phyloP scores from a whole-genome alignment of 1,284 basidiomycete genomes.

The Tylopilus sp. region DNA sequence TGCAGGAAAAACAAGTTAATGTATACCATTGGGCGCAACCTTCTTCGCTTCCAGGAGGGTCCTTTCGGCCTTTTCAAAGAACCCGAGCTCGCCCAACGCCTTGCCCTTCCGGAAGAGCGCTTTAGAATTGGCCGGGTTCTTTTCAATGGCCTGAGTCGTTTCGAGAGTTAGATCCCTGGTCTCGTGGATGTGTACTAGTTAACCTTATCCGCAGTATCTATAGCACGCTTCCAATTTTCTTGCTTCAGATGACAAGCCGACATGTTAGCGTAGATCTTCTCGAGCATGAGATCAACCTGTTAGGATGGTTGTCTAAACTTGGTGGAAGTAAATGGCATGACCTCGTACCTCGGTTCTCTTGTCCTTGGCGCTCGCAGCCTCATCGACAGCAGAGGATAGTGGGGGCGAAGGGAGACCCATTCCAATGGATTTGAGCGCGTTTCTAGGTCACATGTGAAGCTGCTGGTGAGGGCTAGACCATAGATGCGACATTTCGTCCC shows the following conservation, averaged over 20 bases:
- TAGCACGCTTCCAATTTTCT: slow-evolving; percentile 78
- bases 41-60: slow-evolving; percentile 71
- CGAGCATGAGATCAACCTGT: slow-evolving; percentile 77
- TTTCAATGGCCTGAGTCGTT: slow-evolving; percentile 67
- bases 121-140: slow-evolving; percentile 81
- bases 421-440: slow-evolving; percentile 62
- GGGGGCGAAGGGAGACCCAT: slow-evolving; percentile 40
- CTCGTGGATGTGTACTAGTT: background rate
- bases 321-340: background rate
- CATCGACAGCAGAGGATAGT: slow-evolving; percentile 43
- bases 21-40: slow-evolving; percentile 68
- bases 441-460: slow-evolving; percentile 47
- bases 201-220: slow-evolving; percentile 84
- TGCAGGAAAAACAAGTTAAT: background rate
- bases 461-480: background rate
- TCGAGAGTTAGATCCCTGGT: slow-evolving; percentile 2
- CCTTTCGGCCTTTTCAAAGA: slow-evolving; percentile 75
- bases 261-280: slow-evolving; percentile 87
- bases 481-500: slow-evolving; percentile 2
- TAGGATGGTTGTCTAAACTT: background rate
- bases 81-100: slow-evolving; percentile 78
- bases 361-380: slow-evolving; percentile 52
- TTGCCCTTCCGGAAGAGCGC: slow-evolving; percentile 85
- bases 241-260: slow-evolving; percentile 83
- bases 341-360: slow-evolving; percentile 63